Conservation (phyloP, 2,329 filamentous ascomycete species). For the Botryosphaeria dothidea region DNA sequence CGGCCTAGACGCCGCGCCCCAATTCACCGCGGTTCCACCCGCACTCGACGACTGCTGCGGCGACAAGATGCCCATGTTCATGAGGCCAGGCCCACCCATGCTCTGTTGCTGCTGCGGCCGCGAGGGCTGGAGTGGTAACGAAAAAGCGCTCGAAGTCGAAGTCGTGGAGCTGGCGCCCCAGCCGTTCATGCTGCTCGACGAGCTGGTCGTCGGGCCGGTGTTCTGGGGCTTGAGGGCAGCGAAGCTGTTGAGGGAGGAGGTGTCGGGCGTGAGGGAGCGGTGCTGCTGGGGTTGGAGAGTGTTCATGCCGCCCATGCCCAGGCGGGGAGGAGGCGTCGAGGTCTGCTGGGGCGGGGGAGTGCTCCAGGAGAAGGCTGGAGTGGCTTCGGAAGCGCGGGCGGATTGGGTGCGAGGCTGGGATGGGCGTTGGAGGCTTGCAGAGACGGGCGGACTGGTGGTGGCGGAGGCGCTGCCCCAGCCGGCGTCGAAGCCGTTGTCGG, state of each 20-base stretch:
- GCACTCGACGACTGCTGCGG: slow-evolving; percentile 21
- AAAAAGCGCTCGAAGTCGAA: slow-evolving; percentile 29
- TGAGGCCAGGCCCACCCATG: slow-evolving; percentile 15
- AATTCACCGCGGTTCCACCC: not conserved
- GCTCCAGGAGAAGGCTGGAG: slow-evolving; percentile 50
- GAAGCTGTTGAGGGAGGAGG: slow-evolving; percentile 49
- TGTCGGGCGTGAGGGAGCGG: slow-evolving; percentile 21
- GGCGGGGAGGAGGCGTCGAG: slow-evolving; percentile 1
- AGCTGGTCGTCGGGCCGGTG: not conserved
- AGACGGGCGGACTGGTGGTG: slow-evolving; percentile 29
- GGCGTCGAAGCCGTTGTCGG: slow-evolving; percentile 44
- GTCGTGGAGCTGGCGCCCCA: slow-evolving; percentile 32
- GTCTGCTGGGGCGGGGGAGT: slow-evolving; percentile 31
- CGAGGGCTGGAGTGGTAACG: slow-evolving; percentile 39
- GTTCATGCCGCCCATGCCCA: not conserved
- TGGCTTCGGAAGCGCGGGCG: slow-evolving; percentile 28
- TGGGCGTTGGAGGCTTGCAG: slow-evolving; percentile 33
- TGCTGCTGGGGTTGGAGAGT: not conserved
- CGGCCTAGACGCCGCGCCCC: not conserved
- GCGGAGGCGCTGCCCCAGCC: slow-evolving; percentile 43
- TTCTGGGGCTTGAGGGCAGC: slow-evolving; percentile 46
- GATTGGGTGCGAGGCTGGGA: slow-evolving; percentile 28
- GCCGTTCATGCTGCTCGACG: not conserved
- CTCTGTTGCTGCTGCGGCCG: slow-evolving; percentile 27
- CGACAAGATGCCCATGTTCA: slow-evolving; percentile 2